These are phyloP conservation scores for Macroventuria anomochaeta DNA, from an alignment of 2,329 filamentous ascomycete species.

Conservation along the genomic window DNA sequence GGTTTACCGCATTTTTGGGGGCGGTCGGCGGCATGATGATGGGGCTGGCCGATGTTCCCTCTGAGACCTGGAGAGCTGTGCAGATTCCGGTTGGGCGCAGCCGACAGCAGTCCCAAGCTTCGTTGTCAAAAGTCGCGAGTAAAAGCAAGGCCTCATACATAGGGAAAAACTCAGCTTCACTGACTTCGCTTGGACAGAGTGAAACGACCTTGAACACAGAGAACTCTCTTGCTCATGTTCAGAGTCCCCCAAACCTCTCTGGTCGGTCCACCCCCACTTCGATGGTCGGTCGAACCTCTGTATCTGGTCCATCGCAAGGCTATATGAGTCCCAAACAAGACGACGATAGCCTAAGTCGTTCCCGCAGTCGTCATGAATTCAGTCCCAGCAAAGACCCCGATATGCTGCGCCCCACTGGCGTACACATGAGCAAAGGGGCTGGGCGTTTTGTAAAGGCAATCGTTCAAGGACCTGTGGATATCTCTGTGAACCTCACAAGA, in stretches of 20 bases:
- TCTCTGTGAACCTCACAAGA: constrained; percentile 23
- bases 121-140: neutral
- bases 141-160: no score
- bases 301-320: neutral
- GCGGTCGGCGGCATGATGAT: constrained; percentile 64
- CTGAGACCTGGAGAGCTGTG: constrained; percentile 55
- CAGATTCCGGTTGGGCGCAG: constrained; percentile 10
- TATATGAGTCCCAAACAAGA: neutral
- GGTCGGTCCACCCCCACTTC: neutral
- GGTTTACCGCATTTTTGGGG: constrained; percentile 65
- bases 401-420: constrained; percentile 29
- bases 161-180: neutral
- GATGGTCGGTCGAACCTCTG: neutral
- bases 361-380: neutral
- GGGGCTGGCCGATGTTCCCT: constrained; percentile 73
- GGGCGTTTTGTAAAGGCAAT: constrained; percentile 14
- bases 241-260: neutral
- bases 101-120: constrained; percentile 13
- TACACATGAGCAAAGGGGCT: constrained; percentile 22
- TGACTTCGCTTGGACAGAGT: neutral
- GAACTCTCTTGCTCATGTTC: neutral
- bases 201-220: neutral
- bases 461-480: constrained; percentile 23
- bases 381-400: constrained; percentile 19
- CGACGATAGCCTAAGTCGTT: neutral